Evolutionary conservation across 768 basidiomycete species (phyloP).

Genomic region (Boletus vinaceobasis): DNA sequence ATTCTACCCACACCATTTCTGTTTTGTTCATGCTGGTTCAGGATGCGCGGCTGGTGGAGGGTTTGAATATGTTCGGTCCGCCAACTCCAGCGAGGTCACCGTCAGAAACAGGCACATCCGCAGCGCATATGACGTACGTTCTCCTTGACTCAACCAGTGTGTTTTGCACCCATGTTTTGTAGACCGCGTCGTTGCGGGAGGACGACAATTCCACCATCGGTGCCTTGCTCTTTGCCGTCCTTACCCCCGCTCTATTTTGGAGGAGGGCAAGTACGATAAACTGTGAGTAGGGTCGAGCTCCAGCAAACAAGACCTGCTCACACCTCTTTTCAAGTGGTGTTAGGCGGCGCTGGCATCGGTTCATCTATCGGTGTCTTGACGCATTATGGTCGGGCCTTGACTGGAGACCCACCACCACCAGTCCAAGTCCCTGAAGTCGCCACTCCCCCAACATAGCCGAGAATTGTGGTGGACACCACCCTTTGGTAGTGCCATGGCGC

Average conservation of each 20-base stretch:
- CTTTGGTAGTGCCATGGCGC: neutral
- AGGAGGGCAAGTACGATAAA: constrained; percentile 60
- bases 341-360: constrained; percentile 71
- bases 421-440: constrained; percentile 34
- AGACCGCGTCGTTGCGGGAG: constrained; percentile 58
- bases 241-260: constrained; percentile 73
- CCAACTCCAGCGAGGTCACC: constrained; percentile 47
- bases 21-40: constrained; percentile 7
- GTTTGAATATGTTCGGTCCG: constrained; percentile 59
- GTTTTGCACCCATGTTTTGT: constrained; percentile 1
- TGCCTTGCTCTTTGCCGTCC: constrained; percentile 54
- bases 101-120: constrained; percentile 49
- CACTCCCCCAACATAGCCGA: constrained; percentile 10
- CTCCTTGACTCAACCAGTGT: neutral
- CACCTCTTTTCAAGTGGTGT: constrained; percentile 46
- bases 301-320: neutral
- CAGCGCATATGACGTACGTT: constrained; percentile 56
- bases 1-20: neutral
- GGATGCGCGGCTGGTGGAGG: constrained; percentile 48
- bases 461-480: neutral
- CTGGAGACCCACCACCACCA: constrained; percentile 50
- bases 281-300: constrained; percentile 36
- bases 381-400: constrained; percentile 51
- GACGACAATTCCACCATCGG: constrained; percentile 80
- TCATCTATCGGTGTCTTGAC: constrained; percentile 55